Evolutionary conservation across 768 basidiomycete genomes (phyloP).

Genomic region (Boletus subparvulus): DNA sequence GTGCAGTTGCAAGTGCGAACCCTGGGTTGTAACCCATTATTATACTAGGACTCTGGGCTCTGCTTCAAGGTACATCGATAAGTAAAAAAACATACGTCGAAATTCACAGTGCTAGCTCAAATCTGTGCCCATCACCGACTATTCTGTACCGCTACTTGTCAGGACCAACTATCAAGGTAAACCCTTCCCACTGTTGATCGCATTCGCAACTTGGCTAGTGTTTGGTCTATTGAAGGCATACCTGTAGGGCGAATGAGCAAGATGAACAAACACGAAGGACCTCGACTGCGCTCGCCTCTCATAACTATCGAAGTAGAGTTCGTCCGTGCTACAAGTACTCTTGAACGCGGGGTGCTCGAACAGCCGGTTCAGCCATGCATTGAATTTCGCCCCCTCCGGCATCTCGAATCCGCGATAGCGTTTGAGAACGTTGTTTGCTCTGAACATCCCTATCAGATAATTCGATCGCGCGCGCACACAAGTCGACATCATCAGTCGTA

Average conservation of each 20-base stretch:
- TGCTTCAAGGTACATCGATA: not conserved
- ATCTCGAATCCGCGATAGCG: constrained; percentile 69
- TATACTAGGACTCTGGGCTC: not conserved
- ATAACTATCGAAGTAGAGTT: constrained; percentile 69
- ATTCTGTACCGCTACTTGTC: not conserved
- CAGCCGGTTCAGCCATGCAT: constrained; percentile 52
- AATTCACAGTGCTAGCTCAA: not conserved
- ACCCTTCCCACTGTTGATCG: constrained; percentile 64
- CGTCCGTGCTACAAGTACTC: constrained; percentile 64
- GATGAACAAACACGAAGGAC: not conserved
- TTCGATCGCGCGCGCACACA: not conserved
- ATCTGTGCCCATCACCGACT: not conserved
- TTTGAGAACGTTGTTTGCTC: constrained; percentile 60
- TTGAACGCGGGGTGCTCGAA: constrained; percentile 63
- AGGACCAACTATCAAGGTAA: constrained; percentile 49
- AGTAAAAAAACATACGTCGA: not conserved
- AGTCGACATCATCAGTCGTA: not conserved
- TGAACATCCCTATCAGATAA: constrained; percentile 56
- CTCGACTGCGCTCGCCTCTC: constrained; percentile 47
- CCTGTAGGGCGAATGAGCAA: constrained; percentile 33
- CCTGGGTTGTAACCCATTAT: too few relatives aligned
- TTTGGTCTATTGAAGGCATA: constrained; percentile 78
- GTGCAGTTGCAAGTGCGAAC: not conserved
- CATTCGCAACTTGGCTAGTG: constrained; percentile 73
- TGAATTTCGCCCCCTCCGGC: constrained; percentile 47